Evolutionary conservation across 1,139 yeast genomes (phyloP).

Genomic region (Blastobotrys serpentis): DNA sequence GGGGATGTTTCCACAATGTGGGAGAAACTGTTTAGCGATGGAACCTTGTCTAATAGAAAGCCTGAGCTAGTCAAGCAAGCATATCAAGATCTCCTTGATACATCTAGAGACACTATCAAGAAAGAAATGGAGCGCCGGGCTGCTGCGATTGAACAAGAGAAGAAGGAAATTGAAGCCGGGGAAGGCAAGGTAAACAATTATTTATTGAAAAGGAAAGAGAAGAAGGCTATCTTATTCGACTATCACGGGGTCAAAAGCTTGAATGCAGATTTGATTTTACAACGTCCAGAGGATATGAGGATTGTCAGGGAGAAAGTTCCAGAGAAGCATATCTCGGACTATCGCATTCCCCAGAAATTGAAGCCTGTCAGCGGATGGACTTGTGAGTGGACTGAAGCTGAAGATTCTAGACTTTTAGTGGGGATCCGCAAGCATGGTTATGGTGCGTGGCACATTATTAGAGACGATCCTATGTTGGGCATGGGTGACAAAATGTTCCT

Average conservation of each 20-base stretch:
- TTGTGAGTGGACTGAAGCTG: conserved; percentile 77
- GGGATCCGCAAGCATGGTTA: conserved; percentile 94
- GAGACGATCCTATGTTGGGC: conserved; percentile 93
- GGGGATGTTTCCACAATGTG: conserved; percentile 83
- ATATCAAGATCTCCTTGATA: conserved; percentile 64
- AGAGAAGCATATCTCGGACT: conserved; percentile 49
- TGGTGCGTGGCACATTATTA: conserved; percentile 90
- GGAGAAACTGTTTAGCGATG: conserved; percentile 88
- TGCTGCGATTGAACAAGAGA: conserved; percentile 45
- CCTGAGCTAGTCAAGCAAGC: conserved; percentile 79
- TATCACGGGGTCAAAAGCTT: conserved; percentile 84
- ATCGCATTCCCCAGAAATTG: conserved; percentile 59
- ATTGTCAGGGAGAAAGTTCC: conserved; percentile 61
- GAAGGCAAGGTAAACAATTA: conserved; percentile 15
- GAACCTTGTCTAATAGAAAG: conserved; percentile 80
- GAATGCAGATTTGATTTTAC: conserved; percentile 84
- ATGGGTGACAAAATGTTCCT: conserved; percentile 80
- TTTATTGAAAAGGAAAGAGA: conserved; percentile 13
- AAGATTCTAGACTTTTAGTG: conserved; percentile 81
- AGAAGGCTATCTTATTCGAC: conserved; percentile 74
- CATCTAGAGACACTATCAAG: conserved; percentile 60
- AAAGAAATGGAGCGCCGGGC: conserved; percentile 69
- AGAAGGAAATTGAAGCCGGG: conserved; percentile 19
- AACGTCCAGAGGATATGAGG: conserved; percentile 80
- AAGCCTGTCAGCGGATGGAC: conserved; percentile 91